phyloP scores from a whole-genome alignment of 345 rosid genomes.

The Geranium rotundifolium region DNA sequence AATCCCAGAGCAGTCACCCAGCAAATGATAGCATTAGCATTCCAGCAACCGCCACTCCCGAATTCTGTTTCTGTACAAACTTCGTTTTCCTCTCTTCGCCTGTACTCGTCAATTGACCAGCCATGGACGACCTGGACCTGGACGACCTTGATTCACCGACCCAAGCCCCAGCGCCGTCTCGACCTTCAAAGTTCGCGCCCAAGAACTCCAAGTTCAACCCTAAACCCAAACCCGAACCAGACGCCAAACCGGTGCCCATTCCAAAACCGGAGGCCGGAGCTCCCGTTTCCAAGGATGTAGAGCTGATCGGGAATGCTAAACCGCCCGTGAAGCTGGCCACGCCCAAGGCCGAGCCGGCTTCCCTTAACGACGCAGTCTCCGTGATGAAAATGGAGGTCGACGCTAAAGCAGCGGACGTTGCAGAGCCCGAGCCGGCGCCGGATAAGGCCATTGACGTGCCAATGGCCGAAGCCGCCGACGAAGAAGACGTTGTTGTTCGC shows the following conservation, averaged over 20 bases:
- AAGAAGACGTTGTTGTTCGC: slow-evolving; percentile 60
- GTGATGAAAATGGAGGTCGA: slow-evolving; percentile 44
- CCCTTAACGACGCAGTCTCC: slow-evolving; percentile 17
- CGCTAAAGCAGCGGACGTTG: slow-evolving; percentile 12
- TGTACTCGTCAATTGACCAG: not conserved
- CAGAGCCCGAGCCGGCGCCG: slow-evolving; percentile 10
- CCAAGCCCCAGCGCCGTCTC: slow-evolving; percentile 26
- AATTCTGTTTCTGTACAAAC: no score
- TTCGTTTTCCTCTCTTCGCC: not conserved
- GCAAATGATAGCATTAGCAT: no score
- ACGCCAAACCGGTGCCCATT: not conserved
- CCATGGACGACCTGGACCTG: slow-evolving; percentile 32
- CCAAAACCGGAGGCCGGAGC: slow-evolving; percentile 10
- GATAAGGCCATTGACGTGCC: slow-evolving; percentile 17
- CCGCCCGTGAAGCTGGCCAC: slow-evolving; percentile 9
- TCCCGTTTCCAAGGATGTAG: slow-evolving; percentile 14
- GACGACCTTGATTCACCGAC: slow-evolving; percentile 42
- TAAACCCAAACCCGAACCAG: slow-evolving; percentile 25
- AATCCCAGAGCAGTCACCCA: no score
- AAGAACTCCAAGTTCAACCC: slow-evolving; percentile 24
- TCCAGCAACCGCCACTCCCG: no score
- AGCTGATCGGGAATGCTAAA: slow-evolving; percentile 17
- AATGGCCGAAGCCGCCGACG: slow-evolving; percentile 19
- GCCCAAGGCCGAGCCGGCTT: slow-evolving; percentile 23
- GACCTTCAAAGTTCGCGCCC: slow-evolving; percentile 51